Evolutionary conservation across 2,329 filamentous ascomycete genomes (phyloP).

Genomic region (Stemphylium vesicarium): DNA sequence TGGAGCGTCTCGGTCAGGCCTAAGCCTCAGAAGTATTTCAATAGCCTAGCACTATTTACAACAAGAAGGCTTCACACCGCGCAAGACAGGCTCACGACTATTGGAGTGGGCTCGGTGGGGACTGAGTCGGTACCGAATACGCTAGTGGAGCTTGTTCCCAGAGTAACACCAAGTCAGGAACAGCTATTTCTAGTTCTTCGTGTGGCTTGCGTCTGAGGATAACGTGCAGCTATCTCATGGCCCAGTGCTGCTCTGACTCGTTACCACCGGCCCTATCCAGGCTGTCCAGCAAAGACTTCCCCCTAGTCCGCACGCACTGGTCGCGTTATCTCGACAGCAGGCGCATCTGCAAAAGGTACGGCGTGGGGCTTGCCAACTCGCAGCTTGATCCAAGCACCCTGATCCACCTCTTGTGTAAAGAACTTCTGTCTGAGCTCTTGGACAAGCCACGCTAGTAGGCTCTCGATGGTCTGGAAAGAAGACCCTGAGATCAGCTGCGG

Average conservation of each 20-base stretch:
- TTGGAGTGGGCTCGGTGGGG: constrained; percentile 1
- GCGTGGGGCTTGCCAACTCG: constrained; percentile 75
- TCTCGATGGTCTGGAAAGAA: constrained; percentile 57
- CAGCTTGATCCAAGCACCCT: constrained; percentile 63
- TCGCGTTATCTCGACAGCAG: constrained; percentile 66
- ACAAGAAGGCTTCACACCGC: neutral
- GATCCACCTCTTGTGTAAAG: constrained; percentile 35
- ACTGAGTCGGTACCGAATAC: constrained; percentile 9
- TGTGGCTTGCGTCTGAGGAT: constrained; percentile 8
- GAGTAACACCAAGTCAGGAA: constrained; percentile 9
- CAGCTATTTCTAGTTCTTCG: constrained; percentile 3
- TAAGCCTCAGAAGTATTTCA: neutral
- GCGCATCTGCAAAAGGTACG: constrained; percentile 73
- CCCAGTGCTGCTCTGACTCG: neutral
- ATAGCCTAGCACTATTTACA: neutral
- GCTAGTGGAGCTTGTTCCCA: constrained; percentile 9
- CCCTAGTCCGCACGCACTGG: constrained; percentile 21
- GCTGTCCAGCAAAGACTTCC: neutral
- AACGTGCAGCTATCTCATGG: neutral
- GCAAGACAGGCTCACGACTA: constrained; percentile 5
- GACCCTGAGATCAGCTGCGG: constrained; percentile 51
- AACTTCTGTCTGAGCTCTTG: constrained; percentile 51
- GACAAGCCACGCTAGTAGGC: constrained; percentile 50
- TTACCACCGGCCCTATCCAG: neutral
- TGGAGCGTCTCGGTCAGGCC: neutral